Percentiles rank a stretch among this genome's conserved stretches.
Conservation (phyloP, 257 asterid species). For the Primulina huaijiensis region DNA sequence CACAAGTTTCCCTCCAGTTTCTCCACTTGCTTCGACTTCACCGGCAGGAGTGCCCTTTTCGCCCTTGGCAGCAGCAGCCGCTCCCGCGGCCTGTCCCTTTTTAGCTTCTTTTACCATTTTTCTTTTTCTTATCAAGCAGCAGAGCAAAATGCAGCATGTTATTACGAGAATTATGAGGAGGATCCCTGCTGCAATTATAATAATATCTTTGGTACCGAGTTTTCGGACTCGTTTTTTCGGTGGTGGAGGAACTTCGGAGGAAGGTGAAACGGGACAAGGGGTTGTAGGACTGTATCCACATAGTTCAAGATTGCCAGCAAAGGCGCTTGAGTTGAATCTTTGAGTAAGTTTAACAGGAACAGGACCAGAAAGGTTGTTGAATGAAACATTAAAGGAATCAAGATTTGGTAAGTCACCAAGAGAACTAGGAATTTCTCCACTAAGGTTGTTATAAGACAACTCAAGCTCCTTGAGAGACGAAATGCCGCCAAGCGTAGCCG, state of each 20-base stretch:
- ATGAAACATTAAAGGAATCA: conserved; percentile 42
- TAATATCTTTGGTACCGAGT: conserved; percentile 37
- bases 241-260: conserved; percentile 33
- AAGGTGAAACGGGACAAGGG: conserved; percentile 31
- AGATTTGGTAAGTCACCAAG: conserved; percentile 39
- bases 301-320: conserved; percentile 41
- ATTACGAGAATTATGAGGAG: conserved; percentile 34
- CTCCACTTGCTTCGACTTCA: conserved; percentile 24
- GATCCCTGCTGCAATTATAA: conserved; percentile 50
- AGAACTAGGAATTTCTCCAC: conserved; percentile 43
- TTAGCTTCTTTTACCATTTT: conserved; percentile 29
- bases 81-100: conserved; percentile 30
- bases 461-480: conserved; percentile 36
- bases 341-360: conserved; percentile 38
- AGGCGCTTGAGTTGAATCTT: conserved; percentile 45
- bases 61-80: too few relatives aligned
- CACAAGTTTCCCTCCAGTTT: conserved; percentile 50
- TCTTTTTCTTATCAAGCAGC: conserved; percentile 40
- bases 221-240: conserved; percentile 23
- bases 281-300: conserved; percentile 41
- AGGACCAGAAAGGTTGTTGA: conserved; percentile 45
- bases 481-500: conserved; percentile 37
- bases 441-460: conserved; percentile 39
- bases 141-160: conserved; percentile 40
- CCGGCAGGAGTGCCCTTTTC: too few relatives aligned